Evolutionary conservation across 2,329 filamentous ascomycete species (phyloP).

Genomic region (Sclerotiophoma versabilis): DNA sequence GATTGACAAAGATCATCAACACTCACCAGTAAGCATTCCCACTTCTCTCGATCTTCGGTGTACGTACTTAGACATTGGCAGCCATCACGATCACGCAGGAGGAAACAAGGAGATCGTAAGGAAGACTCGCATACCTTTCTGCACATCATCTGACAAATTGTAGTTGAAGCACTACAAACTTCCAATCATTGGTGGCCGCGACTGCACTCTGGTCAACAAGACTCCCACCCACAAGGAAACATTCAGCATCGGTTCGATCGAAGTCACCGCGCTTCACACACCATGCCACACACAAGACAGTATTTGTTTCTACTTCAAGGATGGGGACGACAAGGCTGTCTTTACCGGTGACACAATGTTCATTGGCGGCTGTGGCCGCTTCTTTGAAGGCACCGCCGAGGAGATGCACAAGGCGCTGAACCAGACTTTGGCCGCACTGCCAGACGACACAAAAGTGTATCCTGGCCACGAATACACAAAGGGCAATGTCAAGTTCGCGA

Average conservation of each 20-base stretch:
- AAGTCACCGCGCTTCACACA: constrained; percentile 87
- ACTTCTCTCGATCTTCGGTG: too few relatives aligned
- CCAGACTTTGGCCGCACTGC: constrained; percentile 78
- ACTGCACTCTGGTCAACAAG: constrained; percentile 80
- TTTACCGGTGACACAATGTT: constrained; percentile 98
- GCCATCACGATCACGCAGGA: constrained; percentile 93
- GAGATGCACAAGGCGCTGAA: constrained; percentile 94
- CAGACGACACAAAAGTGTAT: constrained; percentile 91
- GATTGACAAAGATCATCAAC: constrained; percentile 89
- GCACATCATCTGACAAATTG: neutral
- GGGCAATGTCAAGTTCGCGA: constrained; percentile 86
- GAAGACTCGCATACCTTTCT: neutral
- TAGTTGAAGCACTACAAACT: constrained; percentile 69
- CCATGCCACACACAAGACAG: constrained; percentile 98
- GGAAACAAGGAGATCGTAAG: constrained; percentile 82
- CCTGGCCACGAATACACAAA: constrained; percentile 99
- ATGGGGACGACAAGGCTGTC: constrained; percentile 77
- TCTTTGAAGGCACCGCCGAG: constrained; percentile 88
- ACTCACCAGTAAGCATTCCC: constrained; percentile 82
- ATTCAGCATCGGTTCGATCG: constrained; percentile 84
- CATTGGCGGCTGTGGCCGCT: constrained; percentile 91
- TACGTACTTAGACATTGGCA: constrained; percentile 49
- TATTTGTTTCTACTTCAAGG: constrained; percentile 92
- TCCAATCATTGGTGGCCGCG: constrained; percentile 84
- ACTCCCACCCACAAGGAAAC: constrained; percentile 77